Evolutionary conservation across 441 rosid genomes (phyloP), one percentile per base, ranked within the genome.

Genomic region (Mallotus repandus): DNA sequence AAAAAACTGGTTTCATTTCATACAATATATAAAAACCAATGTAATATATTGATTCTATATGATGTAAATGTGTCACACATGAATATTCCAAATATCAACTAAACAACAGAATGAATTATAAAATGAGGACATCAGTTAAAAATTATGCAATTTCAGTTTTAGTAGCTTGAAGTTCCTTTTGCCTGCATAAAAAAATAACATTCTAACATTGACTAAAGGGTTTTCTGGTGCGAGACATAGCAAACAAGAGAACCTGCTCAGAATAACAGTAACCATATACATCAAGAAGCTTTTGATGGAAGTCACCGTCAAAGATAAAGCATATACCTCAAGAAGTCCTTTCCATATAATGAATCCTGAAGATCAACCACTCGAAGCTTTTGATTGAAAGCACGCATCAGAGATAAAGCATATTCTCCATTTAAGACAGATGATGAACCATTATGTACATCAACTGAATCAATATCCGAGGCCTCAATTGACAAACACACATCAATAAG

Each of bases 301-400:
- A 45, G 11, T 10, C 13, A 2, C 13, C 49, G 9, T 45, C 49
- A 45, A 45, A 45, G 49, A 45, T 10, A 45, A 45, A 52, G 25
- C 52, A 41, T 74, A 70, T 89, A 92, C 97, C 88, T 81, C 83
- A 91, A 83, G 78, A 92, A 88, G 81, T 76, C 88, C 77, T 82
- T 87, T 75, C 88, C 97, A 65, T 88, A 87, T 58, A 83, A 73
- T 13, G 85, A 74, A 73, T 84, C 89, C 55, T 76, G 87, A 62
- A 94, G 82, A 79, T 89, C 87, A 73, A 89, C 92, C 15, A 71
- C 54, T 21, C 88, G 86, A 61, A 92, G 96, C 83, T 89, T 95
- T 75, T 79, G 78, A 77, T 60, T 55, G 29, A 89, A 66, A 32
- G 87, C 82, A 74, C 79, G 90, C 79, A 91, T 83, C 82, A 95